Percentiles rank a stretch among this genome's conserved stretches.
These are phyloP conservation scores for Periglandula ipomoeae DNA, from an alignment of 2,329 filamentous ascomycete genomes.

Conservation along the genomic window DNA sequence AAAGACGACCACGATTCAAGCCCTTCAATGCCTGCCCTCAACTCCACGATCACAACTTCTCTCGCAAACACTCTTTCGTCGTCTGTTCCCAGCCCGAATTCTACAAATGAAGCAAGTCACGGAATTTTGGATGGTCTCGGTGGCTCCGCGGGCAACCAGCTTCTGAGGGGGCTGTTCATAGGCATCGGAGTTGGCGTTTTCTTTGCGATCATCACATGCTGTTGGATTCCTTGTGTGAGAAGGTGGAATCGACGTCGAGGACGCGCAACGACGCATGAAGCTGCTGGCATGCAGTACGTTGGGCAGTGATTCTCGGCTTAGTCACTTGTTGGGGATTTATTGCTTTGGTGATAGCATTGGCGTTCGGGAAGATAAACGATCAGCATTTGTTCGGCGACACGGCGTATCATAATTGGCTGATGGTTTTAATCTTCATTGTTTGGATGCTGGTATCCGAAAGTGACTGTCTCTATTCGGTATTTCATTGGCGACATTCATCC, in stretches of 20 bases:
- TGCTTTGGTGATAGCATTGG: not conserved
- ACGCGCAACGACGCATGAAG: too few species aligned
- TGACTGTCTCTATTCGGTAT: too few species aligned
- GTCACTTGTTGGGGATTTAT: not conserved
- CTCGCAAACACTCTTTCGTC: not conserved
- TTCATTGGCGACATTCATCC: too few species aligned
- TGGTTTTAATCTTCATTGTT: too few species aligned
- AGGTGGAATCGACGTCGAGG: not conserved
- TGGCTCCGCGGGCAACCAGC: not conserved
- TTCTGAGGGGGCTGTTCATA: constrained; percentile 2
- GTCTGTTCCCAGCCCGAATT: not conserved
- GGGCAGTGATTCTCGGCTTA: not conserved
- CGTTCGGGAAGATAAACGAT: not conserved
- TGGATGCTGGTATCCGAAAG: too few species aligned
- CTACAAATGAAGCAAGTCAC: not conserved
- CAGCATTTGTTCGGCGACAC: not conserved
- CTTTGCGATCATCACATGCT: not conserved
- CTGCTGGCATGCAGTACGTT: not conserved
- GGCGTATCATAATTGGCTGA: too few species aligned
- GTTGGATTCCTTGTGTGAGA: constrained; percentile 3
- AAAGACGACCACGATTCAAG: not conserved
- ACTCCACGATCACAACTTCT: not conserved
- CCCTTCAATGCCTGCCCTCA: not conserved
- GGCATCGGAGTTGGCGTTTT: constrained; percentile 1
- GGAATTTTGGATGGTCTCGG: not conserved